Evolutionary conservation across 179 eudicot species (phyloP).

Genomic region (Pouteria campechiana): DNA sequence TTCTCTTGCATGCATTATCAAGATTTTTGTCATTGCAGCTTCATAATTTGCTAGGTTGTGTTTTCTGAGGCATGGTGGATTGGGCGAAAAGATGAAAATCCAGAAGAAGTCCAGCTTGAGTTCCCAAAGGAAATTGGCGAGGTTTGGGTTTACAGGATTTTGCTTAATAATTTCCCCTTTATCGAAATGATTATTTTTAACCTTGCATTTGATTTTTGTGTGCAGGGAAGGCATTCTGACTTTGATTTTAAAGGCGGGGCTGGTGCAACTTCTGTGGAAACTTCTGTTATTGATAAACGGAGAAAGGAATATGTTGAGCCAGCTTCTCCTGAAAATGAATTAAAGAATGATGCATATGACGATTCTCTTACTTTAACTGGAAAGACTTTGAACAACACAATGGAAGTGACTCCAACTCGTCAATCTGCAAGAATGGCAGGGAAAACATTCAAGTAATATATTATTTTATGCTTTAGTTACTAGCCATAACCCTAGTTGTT

Average conservation of each 20-base stretch:
- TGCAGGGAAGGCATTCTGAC: constrained; percentile 35
- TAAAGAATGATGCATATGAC: constrained; percentile 37
- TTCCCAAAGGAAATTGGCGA: constrained; percentile 60
- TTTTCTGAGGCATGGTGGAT: constrained; percentile 98
- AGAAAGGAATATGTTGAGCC: constrained; percentile 15
- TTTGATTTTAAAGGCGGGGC: constrained; percentile 84
- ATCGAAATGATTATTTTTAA: background rate
- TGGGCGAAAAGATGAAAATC: constrained; percentile 83
- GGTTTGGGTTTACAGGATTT: constrained; percentile 23
- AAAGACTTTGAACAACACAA: constrained; percentile 13
- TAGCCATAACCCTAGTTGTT: background rate
- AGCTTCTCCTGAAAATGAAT: constrained; percentile 29
- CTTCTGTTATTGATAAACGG: constrained; percentile 16
- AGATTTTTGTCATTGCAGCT: background rate
- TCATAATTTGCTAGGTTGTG: constrained; percentile 46
- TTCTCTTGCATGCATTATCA: background rate
- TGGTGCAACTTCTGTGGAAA: constrained; percentile 38
- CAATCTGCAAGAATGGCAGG: constrained; percentile 79
- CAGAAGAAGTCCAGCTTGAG: constrained; percentile 62
- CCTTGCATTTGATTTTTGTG: constrained; percentile 1
- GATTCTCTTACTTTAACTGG: too few species aligned
- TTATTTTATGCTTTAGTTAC: constrained; percentile 1
- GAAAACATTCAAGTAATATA: constrained; percentile 55
- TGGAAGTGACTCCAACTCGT: constrained; percentile 52
- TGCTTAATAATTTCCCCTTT: background rate